Conservation (phyloP, 176 grass and related monocot genomes). For the Hsuehochloa calcarea region DNA sequence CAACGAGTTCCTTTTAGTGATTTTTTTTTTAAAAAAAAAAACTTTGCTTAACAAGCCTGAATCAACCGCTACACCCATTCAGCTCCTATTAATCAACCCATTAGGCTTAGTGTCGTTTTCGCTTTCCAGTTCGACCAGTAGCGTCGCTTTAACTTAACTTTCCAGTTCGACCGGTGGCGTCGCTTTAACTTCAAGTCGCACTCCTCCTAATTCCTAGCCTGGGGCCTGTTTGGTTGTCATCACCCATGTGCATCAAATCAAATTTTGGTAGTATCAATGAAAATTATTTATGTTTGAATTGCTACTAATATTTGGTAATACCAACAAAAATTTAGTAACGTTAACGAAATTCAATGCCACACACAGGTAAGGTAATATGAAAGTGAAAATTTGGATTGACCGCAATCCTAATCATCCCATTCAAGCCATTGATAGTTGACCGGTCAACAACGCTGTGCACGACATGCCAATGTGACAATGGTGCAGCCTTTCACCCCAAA, state of each 20-base stretch:
- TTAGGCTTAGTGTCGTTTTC: background rate
- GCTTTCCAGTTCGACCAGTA: background rate
- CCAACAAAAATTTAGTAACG: too few relatives aligned
- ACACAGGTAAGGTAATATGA: too few relatives aligned
- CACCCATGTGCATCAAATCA: too few relatives aligned
- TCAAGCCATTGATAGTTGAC: background rate
- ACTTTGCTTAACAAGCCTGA: background rate
- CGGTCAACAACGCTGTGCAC: background rate
- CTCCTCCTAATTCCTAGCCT: background rate
- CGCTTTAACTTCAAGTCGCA: slow-evolving; percentile 29
- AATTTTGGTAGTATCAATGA: too few relatives aligned
- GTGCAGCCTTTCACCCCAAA: background rate
- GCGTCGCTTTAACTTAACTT: slow-evolving; percentile 30
- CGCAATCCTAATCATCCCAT: background rate
- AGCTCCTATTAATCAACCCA: background rate
- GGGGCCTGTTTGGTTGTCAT: too few relatives aligned
- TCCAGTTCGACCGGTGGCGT: background rate
- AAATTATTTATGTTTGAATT: too few relatives aligned
- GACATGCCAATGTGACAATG: background rate
- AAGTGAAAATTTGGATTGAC: too few relatives aligned
- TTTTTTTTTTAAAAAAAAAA: background rate
- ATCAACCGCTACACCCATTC: background rate
- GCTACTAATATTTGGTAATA: too few relatives aligned
- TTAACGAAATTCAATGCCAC: too few relatives aligned
- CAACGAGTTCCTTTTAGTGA: background rate